Evolutionary conservation across 495 filamentous ascomycete genomes (phyloP), one percentile per base, ranked within the genome.

Genomic region (Cercophora samala): DNA sequence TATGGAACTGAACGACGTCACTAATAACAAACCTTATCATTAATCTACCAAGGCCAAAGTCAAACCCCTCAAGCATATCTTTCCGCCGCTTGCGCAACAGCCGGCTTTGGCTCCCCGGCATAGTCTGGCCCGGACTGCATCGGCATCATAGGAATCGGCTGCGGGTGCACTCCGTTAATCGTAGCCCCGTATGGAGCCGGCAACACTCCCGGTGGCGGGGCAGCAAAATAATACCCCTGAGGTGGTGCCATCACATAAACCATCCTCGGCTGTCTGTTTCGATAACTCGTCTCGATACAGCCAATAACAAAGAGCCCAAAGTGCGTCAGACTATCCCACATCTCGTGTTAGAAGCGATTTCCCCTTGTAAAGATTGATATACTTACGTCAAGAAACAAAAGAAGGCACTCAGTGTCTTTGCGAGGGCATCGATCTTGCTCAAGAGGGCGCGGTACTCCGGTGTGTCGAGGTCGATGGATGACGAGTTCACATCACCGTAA

Each of bases 241-340:
- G 26, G 26, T 5, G 66, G 66, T 54, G 58, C 61, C 54, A 68
- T 59, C 22, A 68, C 62, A 32, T 68, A 68, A 1, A 68, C 61
- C 3, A 56, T 68, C 62, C 26, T 54, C 23, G 66, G 66, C 55
- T 42, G 54, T 4, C 62, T 15, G 67, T 69, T 72, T 5, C 70
- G 67, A 8, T 42, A 60, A 32, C 69, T 56, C n/a, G 70, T 72
- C 58, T 72, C 70, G 62, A 26, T 26, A 62, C 70, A 72, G 25
- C 23, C 70, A 55, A 72, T 64, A 51, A 72, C 64, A 42, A 72
- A 72, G n/a, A 66, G 26, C 0, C 26, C 52, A 51, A 72, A 66
- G 58, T 72, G 70, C 19, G 52, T 15, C 25, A 68, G 5, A 17
- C 65, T 70, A 23, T 2, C 8, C 26, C 26, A 62, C 15, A 0